Evolutionary conservation across 1,139 yeast genomes (phyloP), one percentile per base, ranked within the genome.

Genomic region (Lodderomyces orthopsilosis): DNA sequence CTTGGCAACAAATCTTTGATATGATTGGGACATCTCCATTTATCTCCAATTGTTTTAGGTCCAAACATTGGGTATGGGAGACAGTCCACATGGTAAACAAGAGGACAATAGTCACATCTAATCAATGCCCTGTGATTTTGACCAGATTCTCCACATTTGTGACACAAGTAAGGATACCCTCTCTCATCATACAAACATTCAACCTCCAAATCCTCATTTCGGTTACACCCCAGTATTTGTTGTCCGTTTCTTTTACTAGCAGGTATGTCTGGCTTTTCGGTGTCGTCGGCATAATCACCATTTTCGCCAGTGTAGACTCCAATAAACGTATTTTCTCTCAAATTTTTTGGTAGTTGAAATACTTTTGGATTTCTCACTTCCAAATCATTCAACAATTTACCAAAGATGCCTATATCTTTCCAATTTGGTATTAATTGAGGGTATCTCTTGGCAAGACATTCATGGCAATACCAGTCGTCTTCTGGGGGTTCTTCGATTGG

Each of bases 21-120:
- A 63, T 93, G 98, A 54, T 87, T 82, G 0, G 98, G 98, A 59
- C 98, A 93, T 63, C 81, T 82, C 98, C 98, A 93, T 58, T 87
- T 87, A 35, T 77, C 74, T 1, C 95, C 94, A 35, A 89, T 64
- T 19, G 86, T 80, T 56, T 89, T 88, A n/a, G 85, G 79, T 6
- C 84, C 74, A 18, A 86, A 75, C 55, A 88, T 65, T 1, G 96
- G 96, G 8, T 88, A 86, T 37, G 75, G 74, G 10, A 93, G 63
- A 62, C 98, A 93, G 63, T 93, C 98, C 38, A 91, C 65, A 62
- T 93, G 98, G 95, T 96, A 93, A 12, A 83, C 77, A n/a, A 85
- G 70, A 1, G 85, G 73, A 62, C 98, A 93, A 55, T 83, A 85
- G 57, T 91, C 97, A 61, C 98, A 93, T 46, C 80, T 81, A 13